Conservation (phyloP, 2,329 filamentous ascomycete genomes). For the Coniochaeta prunicola region DNA sequence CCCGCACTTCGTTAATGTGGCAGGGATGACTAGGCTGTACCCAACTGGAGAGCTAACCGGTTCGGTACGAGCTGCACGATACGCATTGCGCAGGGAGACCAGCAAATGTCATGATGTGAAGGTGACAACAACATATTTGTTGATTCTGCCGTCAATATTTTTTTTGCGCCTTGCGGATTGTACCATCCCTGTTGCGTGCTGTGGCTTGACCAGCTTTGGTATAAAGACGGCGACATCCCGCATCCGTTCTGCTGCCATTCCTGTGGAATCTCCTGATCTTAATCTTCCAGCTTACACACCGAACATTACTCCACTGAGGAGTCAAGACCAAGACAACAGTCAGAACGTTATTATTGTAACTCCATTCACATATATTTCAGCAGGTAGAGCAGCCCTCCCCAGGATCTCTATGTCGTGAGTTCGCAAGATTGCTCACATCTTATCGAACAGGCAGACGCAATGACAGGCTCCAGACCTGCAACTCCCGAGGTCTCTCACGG, state of each 20-base stretch:
- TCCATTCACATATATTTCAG: neutral
- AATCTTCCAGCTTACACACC: neutral
- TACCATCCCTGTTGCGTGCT: neutral
- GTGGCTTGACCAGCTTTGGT: neutral
- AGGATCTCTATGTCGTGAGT: neutral
- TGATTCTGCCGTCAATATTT: neutral
- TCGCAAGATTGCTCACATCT: neutral
- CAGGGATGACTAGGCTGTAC: neutral
- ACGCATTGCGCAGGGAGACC: neutral
- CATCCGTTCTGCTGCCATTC: neutral
- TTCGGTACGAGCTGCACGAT: neutral
- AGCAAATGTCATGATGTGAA: neutral
- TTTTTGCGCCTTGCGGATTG: neutral
- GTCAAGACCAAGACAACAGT: neutral
- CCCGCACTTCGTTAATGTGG: neutral
- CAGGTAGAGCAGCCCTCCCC: neutral
- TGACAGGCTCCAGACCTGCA: neutral
- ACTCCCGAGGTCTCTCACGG: constrained; percentile 49
- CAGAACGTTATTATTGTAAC: neutral
- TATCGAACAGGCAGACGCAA: neutral
- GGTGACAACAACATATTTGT: neutral
- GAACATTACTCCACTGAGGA: neutral
- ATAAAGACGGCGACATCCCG: neutral
- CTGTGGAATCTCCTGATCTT: neutral
- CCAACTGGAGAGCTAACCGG: neutral